Percentiles rank a stretch among this genome's conserved stretches.
These are phyloP conservation scores for Antrodiella citrinella DNA, from an alignment of 768 basidiomycete species.

Conservation along the genomic window DNA sequence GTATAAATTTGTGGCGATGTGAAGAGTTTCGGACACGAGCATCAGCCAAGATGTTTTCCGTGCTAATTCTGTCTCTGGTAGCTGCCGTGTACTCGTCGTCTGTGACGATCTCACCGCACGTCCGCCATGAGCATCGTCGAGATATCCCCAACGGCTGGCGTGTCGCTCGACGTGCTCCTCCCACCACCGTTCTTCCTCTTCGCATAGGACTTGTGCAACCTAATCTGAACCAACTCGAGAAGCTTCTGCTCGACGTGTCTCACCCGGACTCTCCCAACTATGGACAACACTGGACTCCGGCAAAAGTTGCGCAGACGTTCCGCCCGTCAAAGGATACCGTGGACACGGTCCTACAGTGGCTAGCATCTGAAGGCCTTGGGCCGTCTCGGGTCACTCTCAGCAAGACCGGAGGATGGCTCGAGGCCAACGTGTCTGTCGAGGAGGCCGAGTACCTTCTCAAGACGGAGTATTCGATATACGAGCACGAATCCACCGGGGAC, in stretches of 20 bases:
- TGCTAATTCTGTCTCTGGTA: no score
- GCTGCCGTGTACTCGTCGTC: no score
- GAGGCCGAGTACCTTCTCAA: conserved; percentile 38
- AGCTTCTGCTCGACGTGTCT: conserved; percentile 37
- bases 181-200: conserved; percentile 33
- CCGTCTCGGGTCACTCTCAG: conserved; percentile 31
- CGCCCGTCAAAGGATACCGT: conserved; percentile 35
- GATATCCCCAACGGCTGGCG: conserved; percentile 33
- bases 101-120: conserved; percentile 30
- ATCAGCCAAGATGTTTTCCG: no score
- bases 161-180: conserved; percentile 26
- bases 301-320: conserved; percentile 37
- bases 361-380: conserved; percentile 33
- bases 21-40: no score
- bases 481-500: conserved; percentile 41
- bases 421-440: conserved; percentile 28
- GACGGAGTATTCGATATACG: conserved; percentile 50
- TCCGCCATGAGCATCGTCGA: conserved; percentile 17
- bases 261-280: conserved; percentile 43
- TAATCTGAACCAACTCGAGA: conserved; percentile 37
- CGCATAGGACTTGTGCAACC: conserved; percentile 40
- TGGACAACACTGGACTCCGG: conserved; percentile 41
- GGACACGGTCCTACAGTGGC: conserved; percentile 35
- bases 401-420: conserved; percentile 34
- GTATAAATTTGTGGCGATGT: no score